Percentiles rank a stretch among this genome's conserved stretches.
Conservation (phyloP, 2,329 filamentous ascomycete genomes). For the Cyphellophora europaea region DNA sequence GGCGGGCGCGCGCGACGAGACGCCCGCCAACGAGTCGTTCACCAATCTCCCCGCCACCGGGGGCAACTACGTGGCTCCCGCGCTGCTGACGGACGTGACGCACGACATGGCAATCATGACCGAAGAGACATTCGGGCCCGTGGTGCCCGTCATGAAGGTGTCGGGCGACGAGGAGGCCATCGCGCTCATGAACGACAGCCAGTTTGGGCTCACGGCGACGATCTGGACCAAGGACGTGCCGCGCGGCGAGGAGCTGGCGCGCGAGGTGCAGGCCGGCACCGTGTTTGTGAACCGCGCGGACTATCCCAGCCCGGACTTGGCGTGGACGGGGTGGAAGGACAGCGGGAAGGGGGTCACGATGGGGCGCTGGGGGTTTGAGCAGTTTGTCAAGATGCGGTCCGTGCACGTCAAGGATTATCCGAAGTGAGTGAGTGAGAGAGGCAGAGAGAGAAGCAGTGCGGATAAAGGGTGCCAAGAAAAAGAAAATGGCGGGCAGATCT, state of each 20-base stretch:
- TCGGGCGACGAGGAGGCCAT: slow-evolving; percentile 72
- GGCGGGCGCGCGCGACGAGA: slow-evolving; percentile 76
- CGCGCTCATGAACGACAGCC: slow-evolving; percentile 82
- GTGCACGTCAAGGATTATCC: slow-evolving; percentile 80
- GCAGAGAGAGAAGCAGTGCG: no score
- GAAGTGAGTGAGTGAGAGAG: no score
- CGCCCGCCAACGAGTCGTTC: slow-evolving; percentile 74
- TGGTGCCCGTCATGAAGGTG: slow-evolving; percentile 86
- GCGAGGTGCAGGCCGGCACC: slow-evolving; percentile 81
- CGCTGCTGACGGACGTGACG: slow-evolving; percentile 66
- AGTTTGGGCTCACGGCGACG: slow-evolving; percentile 90
- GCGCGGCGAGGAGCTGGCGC: slow-evolving; percentile 65
- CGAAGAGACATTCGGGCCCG: slow-evolving; percentile 89
- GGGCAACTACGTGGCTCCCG: slow-evolving; percentile 84
- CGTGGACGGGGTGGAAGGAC: slow-evolving; percentile 98
- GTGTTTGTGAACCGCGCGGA: slow-evolving; percentile 95
- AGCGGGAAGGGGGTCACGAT: slow-evolving; percentile 86
- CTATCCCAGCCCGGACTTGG: slow-evolving; percentile 81
- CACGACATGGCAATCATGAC: slow-evolving; percentile 84
- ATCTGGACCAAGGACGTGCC: slow-evolving; percentile 88
- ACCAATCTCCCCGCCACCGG: slow-evolving; percentile 49
- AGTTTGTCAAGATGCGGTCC: slow-evolving; percentile 94
- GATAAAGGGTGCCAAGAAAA: no score
- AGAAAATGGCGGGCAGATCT: no score
- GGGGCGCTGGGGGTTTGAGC: slow-evolving; percentile 84